Base-by-base conservation (phyloP, 768 basidiomycete species). In the Kwoniella heveanensis region DNA sequence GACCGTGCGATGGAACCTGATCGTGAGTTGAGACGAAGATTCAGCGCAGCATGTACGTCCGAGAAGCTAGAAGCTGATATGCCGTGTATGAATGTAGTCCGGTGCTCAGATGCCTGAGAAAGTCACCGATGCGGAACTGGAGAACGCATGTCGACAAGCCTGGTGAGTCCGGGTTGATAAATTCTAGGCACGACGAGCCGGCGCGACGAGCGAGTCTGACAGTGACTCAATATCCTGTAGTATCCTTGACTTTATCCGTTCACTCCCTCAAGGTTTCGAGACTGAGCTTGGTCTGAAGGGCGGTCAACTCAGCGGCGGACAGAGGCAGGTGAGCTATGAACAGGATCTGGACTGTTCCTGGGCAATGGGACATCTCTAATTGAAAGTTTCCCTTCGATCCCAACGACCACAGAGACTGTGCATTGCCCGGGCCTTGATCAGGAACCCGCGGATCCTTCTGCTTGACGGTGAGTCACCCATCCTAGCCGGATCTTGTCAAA, bases 221-320 rank as follows among this genome's bases (percentile, higher is more conserved):
- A n/a, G n/a, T n/a, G n/a, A n/a, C n/a, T n/a, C n/a, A n/a, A n/a
- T n/a, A n/a, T n/a, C n/a, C n/a, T n/a, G n/a, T n/a, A 69, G 73
- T 26, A 76, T 76, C 9, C 61, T 72, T 32, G 59, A 66, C 36
- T 76, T 73, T 29, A 54, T 76, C 22, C 57, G 52, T n/a, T 65
- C 67, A 1, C 62, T 77, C 12, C 69, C 68, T 1, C 54, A 72
- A 8, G 73, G 74, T 8, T 68, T 77, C 52, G 70, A 79, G 27
- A 73, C 76, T 0, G 65, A 73, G 25, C 62, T 80, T 4, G 77
- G 79, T 0, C 56, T 80, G 57, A 80, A 79, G 53, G 79, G 77
- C 0, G 64, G 62, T 15, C 68, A 66, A 36, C 36, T 79, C 29
- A 72, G 71, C 44, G 77, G 77, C 2, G 79, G 79, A 13, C 76